A percentile compares a stretch with the other conserved stretches of the same genome.
Conservation (phyloP, 2,329 filamentous ascomycete genomes). For the Diaporthe helianthi region DNA sequence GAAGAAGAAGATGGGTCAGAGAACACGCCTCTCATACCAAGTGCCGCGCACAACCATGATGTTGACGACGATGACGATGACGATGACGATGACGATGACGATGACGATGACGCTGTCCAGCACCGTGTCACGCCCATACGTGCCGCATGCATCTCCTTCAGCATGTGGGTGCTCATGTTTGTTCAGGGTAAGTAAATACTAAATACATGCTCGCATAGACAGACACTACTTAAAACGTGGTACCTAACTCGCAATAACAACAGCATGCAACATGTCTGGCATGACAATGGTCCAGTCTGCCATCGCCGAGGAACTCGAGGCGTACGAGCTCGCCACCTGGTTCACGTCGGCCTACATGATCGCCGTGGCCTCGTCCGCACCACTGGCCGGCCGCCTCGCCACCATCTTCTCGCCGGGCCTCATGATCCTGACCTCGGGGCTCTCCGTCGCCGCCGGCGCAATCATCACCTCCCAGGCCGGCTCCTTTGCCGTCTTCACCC, state of each 20-base stretch:
- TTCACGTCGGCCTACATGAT: constrained; percentile 80
- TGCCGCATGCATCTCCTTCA: constrained; percentile 56
- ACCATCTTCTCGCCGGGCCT: constrained; percentile 74
- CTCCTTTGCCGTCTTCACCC: constrained; percentile 68
- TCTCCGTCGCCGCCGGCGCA: constrained; percentile 66
- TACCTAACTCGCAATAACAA: no score
- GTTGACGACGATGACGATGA: constrained; percentile 2
- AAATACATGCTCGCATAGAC: neutral
- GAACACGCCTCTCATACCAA: constrained; percentile 40
- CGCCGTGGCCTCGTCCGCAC: constrained; percentile 67
- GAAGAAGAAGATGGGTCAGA: constrained; percentile 40
- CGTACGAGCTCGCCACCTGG: constrained; percentile 78
- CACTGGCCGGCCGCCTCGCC: constrained; percentile 74
- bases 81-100: constrained; percentile 16
- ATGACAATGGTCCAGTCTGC: constrained; percentile 81
- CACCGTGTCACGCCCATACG: constrained; percentile 41
- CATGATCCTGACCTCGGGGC: constrained; percentile 68
- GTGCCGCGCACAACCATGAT: neutral
- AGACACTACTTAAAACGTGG: no score
- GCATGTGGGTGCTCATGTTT: constrained; percentile 65
- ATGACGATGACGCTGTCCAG: constrained; percentile 27
- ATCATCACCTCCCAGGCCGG: constrained; percentile 68
- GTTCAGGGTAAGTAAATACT: constrained; percentile 57
- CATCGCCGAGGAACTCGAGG: constrained; percentile 77
- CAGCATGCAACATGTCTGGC: constrained; percentile 76